Base-by-base conservation (phyloP, 2,329 filamentous ascomycete genomes). In the Xylaria multiplex region DNA sequence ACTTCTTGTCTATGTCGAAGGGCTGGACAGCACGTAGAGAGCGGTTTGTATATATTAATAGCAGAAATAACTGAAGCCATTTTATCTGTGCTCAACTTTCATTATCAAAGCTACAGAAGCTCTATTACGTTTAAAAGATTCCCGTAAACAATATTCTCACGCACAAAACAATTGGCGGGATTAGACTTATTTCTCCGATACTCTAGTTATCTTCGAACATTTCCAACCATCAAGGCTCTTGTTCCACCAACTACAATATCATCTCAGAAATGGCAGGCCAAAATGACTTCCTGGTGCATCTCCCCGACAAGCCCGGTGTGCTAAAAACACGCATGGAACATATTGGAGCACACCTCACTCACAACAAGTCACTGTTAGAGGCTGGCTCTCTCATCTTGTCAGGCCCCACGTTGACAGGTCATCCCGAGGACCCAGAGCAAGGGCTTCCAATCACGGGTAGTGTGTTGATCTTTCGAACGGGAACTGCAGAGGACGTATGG, bases 271-370 rank as follows among this genome's bases (percentile, higher is more conserved):
- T 64, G 60, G 45, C 60, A 5, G 53, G 53, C 2, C 42, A 53
- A 43, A 70, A 71, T 55, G 71, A 72, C 53, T 72, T 70, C 45
- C 62, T 72, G 4, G 70, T 72, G 3, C 57, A 68, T 30, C 62
- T 72, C 45, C 67, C 68, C 5, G 70, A 72, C 64, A 69, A 61
- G 45, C 67, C 70, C 0, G 53, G 59, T 11, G 46, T 57, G 22
- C 52, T 69, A 3, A 32, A 62, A n/a, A 62, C 65, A 32, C 71
- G 71, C 0, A 27, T 65, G 22, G 59, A 62, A 45, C 68, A 71
- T 35, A 48, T 70, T 11, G 65, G 64, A 7, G 64, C 65, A 11
- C 71, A 72, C 61, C 59, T 71, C 54, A 66, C 59, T 0, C 62
- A 70, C 45, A 56, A 67, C 16, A 71, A 72, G 67, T 58, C 59